These are phyloP conservation scores for Mycena olivaceomarginata DNA, from an alignment of 768 basidiomycete species.

Conservation along the genomic window DNA sequence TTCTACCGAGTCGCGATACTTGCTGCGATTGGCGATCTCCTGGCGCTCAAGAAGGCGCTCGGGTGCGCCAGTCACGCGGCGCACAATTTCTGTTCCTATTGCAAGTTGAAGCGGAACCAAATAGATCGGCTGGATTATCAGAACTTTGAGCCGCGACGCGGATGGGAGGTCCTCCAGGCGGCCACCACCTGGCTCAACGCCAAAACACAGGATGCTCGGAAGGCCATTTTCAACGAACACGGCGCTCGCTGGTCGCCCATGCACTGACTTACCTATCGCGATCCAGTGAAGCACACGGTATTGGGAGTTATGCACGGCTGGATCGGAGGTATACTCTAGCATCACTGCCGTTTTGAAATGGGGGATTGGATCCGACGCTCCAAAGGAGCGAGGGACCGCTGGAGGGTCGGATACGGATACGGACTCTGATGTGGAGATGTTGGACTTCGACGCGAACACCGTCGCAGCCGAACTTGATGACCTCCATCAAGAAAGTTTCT, in stretches of 20 bases:
- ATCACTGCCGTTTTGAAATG: too few relatives aligned
- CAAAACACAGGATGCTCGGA: conserved; percentile 2
- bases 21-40: conserved; percentile 41
- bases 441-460: too few relatives aligned
- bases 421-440: too few relatives aligned
- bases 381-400: too few relatives aligned
- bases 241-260: conserved; percentile 41
- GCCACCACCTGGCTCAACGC: conserved; percentile 41
- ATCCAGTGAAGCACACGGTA: conserved; percentile 31
- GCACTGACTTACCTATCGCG: conserved; percentile 3
- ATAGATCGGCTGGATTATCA: conserved; percentile 37
- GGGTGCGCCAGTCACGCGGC: conserved; percentile 38
- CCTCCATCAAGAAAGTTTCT: too few relatives aligned
- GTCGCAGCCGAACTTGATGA: too few relatives aligned
- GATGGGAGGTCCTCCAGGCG: conserved; percentile 25
- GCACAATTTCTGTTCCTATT: conserved; percentile 45
- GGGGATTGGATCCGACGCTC: too few relatives aligned
- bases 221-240: conserved; percentile 18
- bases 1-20: conserved; percentile 35
- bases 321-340: too few relatives aligned
- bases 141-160: conserved; percentile 33
- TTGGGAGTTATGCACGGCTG: too few relatives aligned
- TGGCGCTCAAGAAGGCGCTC: conserved; percentile 39
- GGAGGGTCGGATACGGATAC: too few relatives aligned
- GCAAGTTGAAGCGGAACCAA: conserved; percentile 25